Evolutionary conservation across 2,329 filamentous ascomycete genomes (phyloP).

Genomic region (Calonectria pseudoturangicola): DNA sequence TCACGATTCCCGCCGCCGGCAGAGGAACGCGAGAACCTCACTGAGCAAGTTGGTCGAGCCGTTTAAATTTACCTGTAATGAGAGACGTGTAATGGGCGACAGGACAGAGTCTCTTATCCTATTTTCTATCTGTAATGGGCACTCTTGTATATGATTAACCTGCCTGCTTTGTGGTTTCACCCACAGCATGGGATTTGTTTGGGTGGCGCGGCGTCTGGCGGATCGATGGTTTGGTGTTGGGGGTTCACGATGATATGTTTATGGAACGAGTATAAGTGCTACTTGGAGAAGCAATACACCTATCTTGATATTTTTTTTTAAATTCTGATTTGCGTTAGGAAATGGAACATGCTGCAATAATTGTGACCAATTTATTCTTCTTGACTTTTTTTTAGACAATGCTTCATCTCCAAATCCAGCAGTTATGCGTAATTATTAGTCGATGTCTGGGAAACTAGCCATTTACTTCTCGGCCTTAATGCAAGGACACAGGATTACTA

Average conservation of each 20-base stretch:
- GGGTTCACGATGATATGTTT: constrained; percentile 22
- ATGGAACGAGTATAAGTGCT: constrained; percentile 19
- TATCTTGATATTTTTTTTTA: neutral
- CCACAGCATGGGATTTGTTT: neutral
- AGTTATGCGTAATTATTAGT: neutral
- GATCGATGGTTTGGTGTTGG: constrained; percentile 18
- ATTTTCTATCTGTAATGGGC: neutral
- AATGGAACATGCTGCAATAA: no score
- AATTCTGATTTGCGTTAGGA: no score
- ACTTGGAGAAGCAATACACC: constrained; percentile 11
- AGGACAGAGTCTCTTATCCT: neutral
- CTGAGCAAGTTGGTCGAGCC: constrained; percentile 43
- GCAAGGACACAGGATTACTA: no score
- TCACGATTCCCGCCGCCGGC: constrained; percentile 58
- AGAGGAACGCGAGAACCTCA: constrained; percentile 59
- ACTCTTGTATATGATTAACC: neutral
- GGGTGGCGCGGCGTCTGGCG: constrained; percentile 28
- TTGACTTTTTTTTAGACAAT: neutral
- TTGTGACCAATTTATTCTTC: neutral
- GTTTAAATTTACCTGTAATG: neutral
- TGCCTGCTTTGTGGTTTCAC: neutral
- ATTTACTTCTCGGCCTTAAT: no score
- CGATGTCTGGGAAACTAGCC: neutral
- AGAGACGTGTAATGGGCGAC: neutral
- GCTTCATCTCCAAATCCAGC: neutral